Conservation (phyloP, 208 protist species). For the Acanthamoeba culbertsoni region DNA sequence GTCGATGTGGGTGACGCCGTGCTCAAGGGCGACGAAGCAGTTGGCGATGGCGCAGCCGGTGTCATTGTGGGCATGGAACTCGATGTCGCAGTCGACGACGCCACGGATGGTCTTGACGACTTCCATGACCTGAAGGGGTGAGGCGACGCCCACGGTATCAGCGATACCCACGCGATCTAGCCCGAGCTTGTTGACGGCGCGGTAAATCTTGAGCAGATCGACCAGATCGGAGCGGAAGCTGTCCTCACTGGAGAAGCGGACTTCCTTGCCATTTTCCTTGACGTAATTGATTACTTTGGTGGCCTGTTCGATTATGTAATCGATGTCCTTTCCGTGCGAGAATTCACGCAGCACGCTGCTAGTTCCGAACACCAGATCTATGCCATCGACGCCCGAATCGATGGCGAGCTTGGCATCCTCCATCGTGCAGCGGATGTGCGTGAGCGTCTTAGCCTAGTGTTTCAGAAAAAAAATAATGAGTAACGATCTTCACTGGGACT, state of each 20-base stretch:
- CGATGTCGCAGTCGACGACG: conserved; percentile 55
- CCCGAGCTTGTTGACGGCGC: conserved; percentile 75
- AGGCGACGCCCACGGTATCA: conserved; percentile 84
- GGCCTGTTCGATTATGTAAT: conserved; percentile 71
- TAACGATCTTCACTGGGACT: conserved; percentile 3
- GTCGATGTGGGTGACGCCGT: conserved; percentile 84
- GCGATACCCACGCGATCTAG: conserved; percentile 82
- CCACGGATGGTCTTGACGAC: conserved; percentile 63
- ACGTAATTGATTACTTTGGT: conserved; percentile 82
- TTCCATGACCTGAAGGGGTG: conserved; percentile 73
- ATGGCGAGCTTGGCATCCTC: conserved; percentile 76
- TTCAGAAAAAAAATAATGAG: background rate
- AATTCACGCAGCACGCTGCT: conserved; percentile 68
- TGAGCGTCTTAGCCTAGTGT: conserved; percentile 56
- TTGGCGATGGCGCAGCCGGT: conserved; percentile 83
- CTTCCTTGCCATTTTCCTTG: conserved; percentile 76
- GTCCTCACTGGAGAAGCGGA: conserved; percentile 85
- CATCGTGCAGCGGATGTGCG: conserved; percentile 82
- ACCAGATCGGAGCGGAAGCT: conserved; percentile 79
- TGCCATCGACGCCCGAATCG: conserved; percentile 69
- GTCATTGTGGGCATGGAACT: conserved; percentile 86
- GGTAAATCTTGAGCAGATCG: conserved; percentile 80
- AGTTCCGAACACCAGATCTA: conserved; percentile 26
- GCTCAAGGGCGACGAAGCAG: conserved; percentile 76
- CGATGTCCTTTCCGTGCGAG: conserved; percentile 81